A percentile compares a stretch with the other conserved stretches of the same genome.
These are phyloP conservation scores for Fraxinus nigra DNA, from an alignment of 305 asterid species.

Conservation along the genomic window DNA sequence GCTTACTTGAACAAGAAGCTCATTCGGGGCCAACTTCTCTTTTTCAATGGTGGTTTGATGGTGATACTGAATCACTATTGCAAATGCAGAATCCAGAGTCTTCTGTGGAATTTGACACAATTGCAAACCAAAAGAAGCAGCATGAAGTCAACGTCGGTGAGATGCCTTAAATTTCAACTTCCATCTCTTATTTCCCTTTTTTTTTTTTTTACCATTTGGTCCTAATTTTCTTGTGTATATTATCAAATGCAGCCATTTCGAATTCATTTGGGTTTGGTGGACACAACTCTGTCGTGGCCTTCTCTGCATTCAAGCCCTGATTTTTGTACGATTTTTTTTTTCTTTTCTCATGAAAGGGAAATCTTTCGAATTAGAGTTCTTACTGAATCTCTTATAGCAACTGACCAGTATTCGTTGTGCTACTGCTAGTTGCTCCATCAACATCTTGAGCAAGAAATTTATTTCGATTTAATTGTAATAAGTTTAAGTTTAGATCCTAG, in stretches of 20 bases:
- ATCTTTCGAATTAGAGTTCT: not conserved
- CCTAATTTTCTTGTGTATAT: not conserved
- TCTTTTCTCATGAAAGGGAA: not conserved
- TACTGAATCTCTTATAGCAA: not conserved
- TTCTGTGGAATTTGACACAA: slow-evolving; percentile 72
- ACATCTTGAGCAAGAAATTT: slow-evolving; percentile 13
- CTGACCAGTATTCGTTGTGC: not conserved
- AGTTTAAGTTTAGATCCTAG: slow-evolving; percentile 11
- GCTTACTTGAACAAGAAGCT: not conserved
- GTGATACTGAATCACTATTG: not conserved
- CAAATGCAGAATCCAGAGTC: slow-evolving; percentile 63
- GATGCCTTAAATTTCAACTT: slow-evolving; percentile 19
- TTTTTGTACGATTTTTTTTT: not conserved
- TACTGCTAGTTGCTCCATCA: slow-evolving; percentile 21
- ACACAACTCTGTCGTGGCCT: slow-evolving; percentile 83
- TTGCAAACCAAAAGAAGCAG: slow-evolving; percentile 70
- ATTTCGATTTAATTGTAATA: slow-evolving; percentile 5
- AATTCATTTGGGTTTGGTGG: slow-evolving; percentile 95
- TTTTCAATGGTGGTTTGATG: not conserved
- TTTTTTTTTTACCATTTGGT: not conserved
- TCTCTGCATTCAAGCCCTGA: slow-evolving; percentile 77
- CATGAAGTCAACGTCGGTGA: slow-evolving; percentile 84
- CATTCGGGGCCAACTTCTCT: not conserved
- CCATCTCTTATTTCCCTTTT: not conserved
- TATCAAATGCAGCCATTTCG: slow-evolving; percentile 62